Evolutionary conservation across 2,329 filamentous ascomycete species (phyloP), one percentile per base, ranked within the genome.

Genomic region (Fusarium sp.): DNA sequence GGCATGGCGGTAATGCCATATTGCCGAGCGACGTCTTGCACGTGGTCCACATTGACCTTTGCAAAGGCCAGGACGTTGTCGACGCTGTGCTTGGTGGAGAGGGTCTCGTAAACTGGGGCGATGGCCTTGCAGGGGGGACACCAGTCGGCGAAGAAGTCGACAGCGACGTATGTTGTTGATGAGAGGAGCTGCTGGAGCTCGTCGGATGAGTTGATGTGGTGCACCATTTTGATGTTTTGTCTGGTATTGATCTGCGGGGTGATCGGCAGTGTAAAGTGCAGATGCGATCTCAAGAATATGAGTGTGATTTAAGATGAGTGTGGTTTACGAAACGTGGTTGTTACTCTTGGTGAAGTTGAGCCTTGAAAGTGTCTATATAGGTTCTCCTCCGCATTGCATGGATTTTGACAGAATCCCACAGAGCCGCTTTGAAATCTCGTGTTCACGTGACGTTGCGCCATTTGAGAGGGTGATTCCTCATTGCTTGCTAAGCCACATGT

Each of bases 31-130:
- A 96, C 87, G 1, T 93, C 90, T 71, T 89, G 84, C 42, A 94
- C 85, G 69, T 94, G 86, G 81, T 98, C 95, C 73, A 97, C 94
- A 81, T 98, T 94, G 79, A 98, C 85, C 87, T 97, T 97, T 85
- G 89, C 91, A 83, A 97, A 98, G 80, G 88, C 87, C 70, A 91
- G 80, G 64, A 87, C 78, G 81, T 87, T 88, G 47, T 72, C 69
- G 31, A 73, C 57, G 61, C 63, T 65, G 73, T 77, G 72, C 62
- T 73, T 70, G 21, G 63, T 54, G 52, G 78, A 74, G 15, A 78
- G 74, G 9, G 39, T 66, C 54, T 79, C 75, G 69, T 80, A 86
- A 47, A 84, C 58, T 34, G 84, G 84, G 4, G 80, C 80, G 65
- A 86, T 85, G 56, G 77, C 75, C 52, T 82, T 82, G 79, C 84